Base-by-base conservation (phyloP, 306 rosid species). In the Bauhinia variegata region DNA sequence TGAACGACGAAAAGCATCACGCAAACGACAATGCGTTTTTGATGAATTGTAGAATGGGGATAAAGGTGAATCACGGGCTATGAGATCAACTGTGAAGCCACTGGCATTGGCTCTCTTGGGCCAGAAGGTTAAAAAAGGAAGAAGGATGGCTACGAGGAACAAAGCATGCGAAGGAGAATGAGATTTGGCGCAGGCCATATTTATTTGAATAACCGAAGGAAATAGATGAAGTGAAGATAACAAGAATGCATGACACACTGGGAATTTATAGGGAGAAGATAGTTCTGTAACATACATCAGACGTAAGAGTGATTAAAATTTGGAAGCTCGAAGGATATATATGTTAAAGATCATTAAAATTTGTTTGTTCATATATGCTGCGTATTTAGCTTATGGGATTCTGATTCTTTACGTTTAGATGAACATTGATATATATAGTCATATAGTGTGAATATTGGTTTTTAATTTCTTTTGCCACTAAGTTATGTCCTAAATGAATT, bases 1-100 rank as follows among this genome's bases (percentile, higher is more conserved):
- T 2, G 97, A 91, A 13, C 92, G 90, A 10, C 23, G 31, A 23
- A 86, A 54, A 38, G 97, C 78, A 5, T 60, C 11, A 7, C n/a
- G 72, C 16, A 88, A 39, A 47, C 79, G 78, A 34, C 51, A 80
- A 17, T 19, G 59, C 41, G 83, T 63, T 7, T 16, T 55, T 5
- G 84, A 74, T 11, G 83, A 72, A 50, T 82, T 51, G 41, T 74
- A 73, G 15, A n/a, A n/a, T n/a, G n/a, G n/a, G 3, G 96, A 90
- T 1, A 59, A 31, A 19, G 81, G 82, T 0, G 90, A 87, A 52
- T 84, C 90, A 13, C 76, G 83, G 37, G 60, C 92, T 5, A 85
- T 59, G 43, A 91, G 79, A 16, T 84, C 36, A 13, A 60, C 49
- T 0, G 78, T 61, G 42, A 86, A 56, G 0, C 78, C 72, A 6